Evolutionary conservation across 2,329 filamentous ascomycete species (phyloP).

Genomic region (Pestalotiopsis fici): DNA sequence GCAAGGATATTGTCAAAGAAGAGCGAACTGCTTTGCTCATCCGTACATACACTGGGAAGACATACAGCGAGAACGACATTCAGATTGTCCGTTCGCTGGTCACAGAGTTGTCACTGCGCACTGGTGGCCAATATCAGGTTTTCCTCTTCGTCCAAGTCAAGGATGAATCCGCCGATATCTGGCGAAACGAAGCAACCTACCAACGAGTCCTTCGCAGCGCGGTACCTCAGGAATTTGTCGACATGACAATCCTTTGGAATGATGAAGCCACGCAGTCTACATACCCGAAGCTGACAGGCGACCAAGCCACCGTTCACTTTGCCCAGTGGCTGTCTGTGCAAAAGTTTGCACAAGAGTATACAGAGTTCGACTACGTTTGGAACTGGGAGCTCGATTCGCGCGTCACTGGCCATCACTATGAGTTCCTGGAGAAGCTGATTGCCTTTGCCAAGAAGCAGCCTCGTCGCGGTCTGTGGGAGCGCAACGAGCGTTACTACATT

Average conservation of each 20-base stretch:
- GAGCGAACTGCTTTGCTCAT: constrained; percentile 73
- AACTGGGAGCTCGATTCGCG: constrained; percentile 87
- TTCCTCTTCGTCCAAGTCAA: constrained; percentile 81
- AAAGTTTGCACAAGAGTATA: constrained; percentile 74
- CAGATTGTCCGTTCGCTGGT: constrained; percentile 79
- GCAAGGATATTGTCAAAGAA: constrained; percentile 32
- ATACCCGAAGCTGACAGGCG: constrained; percentile 71
- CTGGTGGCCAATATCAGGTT: constrained; percentile 80
- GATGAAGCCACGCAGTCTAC: constrained; percentile 72
- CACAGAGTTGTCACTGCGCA: constrained; percentile 72
- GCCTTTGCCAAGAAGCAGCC: constrained; percentile 68
- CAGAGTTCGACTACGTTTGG: constrained; percentile 81
- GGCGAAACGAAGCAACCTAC: constrained; percentile 60
- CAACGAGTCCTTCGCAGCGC: constrained; percentile 59
- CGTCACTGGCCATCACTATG: constrained; percentile 80
- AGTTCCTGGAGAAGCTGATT: constrained; percentile 68
- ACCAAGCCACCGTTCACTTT: constrained; percentile 55
- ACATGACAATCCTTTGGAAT: constrained; percentile 75
- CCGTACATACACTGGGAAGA: constrained; percentile 73
- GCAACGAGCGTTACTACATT: constrained; percentile 73
- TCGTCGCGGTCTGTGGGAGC: constrained; percentile 73
- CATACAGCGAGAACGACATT: constrained; percentile 78
- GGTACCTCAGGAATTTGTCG: constrained; percentile 69
- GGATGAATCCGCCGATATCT: constrained; percentile 58
- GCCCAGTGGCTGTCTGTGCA: constrained; percentile 74